Conservation (phyloP, 148 eudicot genomes). For the Heliosperma pusillum region DNA sequence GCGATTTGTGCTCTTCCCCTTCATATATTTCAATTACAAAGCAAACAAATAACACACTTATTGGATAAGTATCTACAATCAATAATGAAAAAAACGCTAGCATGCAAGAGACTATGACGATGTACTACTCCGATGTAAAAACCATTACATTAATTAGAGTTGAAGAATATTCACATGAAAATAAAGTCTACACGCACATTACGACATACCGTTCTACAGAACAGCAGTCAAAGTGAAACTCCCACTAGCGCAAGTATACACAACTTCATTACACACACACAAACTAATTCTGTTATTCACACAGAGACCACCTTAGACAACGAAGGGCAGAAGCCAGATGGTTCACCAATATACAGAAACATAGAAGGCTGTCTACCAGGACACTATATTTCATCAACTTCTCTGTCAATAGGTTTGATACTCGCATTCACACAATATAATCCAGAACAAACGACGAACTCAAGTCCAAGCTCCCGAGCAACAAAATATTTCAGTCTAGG, state of each 20-base stretch:
- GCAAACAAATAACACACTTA: not conserved
- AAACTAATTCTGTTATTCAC: not conserved
- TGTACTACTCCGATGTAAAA: not conserved
- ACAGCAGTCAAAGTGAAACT: not conserved
- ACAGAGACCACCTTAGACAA: not conserved
- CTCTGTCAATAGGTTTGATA: not conserved
- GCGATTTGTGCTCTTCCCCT: slow-evolving; percentile 36
- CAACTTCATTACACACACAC: not conserved
- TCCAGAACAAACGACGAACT: not conserved
- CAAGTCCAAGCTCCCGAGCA: not conserved
- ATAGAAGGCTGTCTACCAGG: not conserved
- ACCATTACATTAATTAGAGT: not conserved
- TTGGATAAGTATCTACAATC: not conserved
- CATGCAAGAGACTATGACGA: not conserved
- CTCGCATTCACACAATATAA: not conserved
- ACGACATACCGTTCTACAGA: not conserved
- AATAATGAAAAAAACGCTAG: not conserved
- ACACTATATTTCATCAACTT: not conserved
- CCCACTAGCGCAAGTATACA: not conserved
- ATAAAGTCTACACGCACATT: not conserved
- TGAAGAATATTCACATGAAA: not conserved
- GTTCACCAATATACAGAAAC: not conserved
- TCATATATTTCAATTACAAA: slow-evolving; percentile 18
- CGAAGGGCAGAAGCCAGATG: not conserved
- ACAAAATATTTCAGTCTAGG: not conserved